Conservation (phyloP, 768 basidiomycete species). For the Suillus ampliporus region DNA sequence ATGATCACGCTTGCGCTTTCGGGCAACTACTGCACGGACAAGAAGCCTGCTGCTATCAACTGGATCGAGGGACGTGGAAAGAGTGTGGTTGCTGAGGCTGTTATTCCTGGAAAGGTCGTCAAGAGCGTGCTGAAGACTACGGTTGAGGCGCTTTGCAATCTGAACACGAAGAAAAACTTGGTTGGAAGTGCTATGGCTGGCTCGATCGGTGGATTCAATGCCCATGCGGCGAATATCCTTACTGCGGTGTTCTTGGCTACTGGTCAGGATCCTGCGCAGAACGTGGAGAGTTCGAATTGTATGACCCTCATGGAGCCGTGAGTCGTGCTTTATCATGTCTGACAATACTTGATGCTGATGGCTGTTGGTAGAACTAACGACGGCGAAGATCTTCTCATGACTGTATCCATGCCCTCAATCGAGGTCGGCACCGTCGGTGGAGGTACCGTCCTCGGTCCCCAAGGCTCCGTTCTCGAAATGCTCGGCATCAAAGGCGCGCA, state of each 20-base stretch:
- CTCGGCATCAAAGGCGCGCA: constrained; percentile 93
- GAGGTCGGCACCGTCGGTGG: constrained; percentile 99
- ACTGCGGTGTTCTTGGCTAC: constrained; percentile 96
- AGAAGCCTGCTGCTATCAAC: constrained; percentile 99
- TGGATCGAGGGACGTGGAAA: constrained; percentile 99
- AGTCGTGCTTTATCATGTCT: constrained; percentile 44
- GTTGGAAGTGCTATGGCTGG: constrained; percentile 99
- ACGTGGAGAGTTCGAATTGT: constrained; percentile 97
- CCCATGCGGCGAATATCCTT: constrained; percentile 96
- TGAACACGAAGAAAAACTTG: constrained; percentile 97
- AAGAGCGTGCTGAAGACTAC: constrained; percentile 94
- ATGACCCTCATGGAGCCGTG: constrained; percentile 99
- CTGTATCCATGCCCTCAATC: constrained; percentile 97
- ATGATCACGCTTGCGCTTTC: constrained; percentile 92
- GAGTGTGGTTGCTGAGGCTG: constrained; percentile 95
- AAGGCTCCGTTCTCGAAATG: constrained; percentile 90
- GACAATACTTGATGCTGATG: constrained; percentile 11
- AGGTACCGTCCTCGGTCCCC: constrained; percentile 91
- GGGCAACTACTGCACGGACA: constrained; percentile 99
- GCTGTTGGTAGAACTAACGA: constrained; percentile 71
- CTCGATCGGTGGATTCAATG: constrained; percentile 97
- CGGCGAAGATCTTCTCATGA: constrained; percentile 90
- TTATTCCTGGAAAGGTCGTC: constrained; percentile 88
- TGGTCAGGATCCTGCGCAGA: constrained; percentile 98
- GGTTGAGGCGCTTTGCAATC: constrained; percentile 83